Percentiles rank a stretch among this genome's conserved stretches.
Conservation (phyloP, 2,329 filamentous ascomycete genomes). For the Zalaria sp. region DNA sequence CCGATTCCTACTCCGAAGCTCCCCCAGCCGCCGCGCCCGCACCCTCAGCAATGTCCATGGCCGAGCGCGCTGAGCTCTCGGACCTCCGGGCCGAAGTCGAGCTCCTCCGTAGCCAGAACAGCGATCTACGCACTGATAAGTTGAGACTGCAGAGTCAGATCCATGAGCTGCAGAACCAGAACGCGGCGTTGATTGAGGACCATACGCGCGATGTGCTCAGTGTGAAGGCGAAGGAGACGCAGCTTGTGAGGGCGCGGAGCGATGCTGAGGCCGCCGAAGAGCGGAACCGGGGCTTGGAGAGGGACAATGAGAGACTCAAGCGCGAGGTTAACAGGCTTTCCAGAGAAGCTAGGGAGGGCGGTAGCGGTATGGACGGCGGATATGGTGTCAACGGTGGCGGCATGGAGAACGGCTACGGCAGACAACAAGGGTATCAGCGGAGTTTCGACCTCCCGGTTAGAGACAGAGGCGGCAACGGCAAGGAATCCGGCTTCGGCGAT, state of each 20-base stretch:
- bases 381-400: slow-evolving; percentile 2
- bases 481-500: slow-evolving; percentile 1
- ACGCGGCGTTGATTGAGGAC: slow-evolving; percentile 91
- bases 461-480: slow-evolving; percentile 1
- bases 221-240: slow-evolving; percentile 94
- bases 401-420: background rate
- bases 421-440: too few species aligned
- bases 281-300: slow-evolving; percentile 66
- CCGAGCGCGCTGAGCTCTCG: slow-evolving; percentile 87
- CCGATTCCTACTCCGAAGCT: slow-evolving; percentile 42
- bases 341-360: slow-evolving; percentile 1
- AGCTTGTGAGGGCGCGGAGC: slow-evolving; percentile 78
- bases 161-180: slow-evolving; percentile 90
- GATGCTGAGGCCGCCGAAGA: slow-evolving; percentile 84
- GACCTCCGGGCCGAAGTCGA: slow-evolving; percentile 78
- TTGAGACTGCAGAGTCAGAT: slow-evolving; percentile 74
- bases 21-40: slow-evolving; percentile 20
- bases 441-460: too few species aligned
- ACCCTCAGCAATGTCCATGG: slow-evolving; percentile 50
- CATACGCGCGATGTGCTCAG: slow-evolving; percentile 90
- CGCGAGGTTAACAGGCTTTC: slow-evolving; percentile 44
- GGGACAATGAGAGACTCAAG: slow-evolving; percentile 88
- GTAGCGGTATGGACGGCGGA: slow-evolving; percentile 4
- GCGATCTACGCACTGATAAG: slow-evolving; percentile 72
- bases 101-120: slow-evolving; percentile 55